phyloP scores from a whole-genome alignment of 345 rosid genomes.

The Camelina hispida region DNA sequence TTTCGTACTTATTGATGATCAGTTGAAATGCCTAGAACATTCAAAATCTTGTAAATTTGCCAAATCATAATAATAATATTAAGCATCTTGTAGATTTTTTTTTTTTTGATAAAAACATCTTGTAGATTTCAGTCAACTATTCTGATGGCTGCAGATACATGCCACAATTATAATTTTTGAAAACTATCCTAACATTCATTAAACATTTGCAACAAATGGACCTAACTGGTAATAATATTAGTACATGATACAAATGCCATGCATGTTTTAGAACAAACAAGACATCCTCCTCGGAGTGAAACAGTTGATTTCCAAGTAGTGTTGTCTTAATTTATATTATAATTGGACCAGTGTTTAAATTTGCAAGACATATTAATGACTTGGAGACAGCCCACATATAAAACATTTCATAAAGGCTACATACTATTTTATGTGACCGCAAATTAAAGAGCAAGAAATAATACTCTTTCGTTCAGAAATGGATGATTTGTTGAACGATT shows the following conservation, averaged over 20 bases:
- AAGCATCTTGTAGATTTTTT: no score
- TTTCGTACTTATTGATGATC: no score
- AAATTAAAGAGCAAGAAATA: constrained; percentile 20
- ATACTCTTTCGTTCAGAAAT: background rate
- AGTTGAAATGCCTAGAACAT: no score
- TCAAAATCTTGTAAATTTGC: no score
- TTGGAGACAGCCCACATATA: constrained; percentile 21
- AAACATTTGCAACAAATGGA: background rate
- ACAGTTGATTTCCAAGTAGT: constrained; percentile 12
- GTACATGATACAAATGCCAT: constrained; percentile 9
- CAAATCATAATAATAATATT: no score
- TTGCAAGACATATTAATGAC: constrained; percentile 29
- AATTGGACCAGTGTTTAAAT: constrained; percentile 23
- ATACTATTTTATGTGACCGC: constrained; percentile 33
- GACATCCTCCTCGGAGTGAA: constrained; percentile 7
- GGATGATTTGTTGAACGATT: constrained; percentile 19
- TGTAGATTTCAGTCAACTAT: background rate
- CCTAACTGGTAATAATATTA: background rate
- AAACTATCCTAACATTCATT: background rate
- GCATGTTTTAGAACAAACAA: constrained; percentile 13
- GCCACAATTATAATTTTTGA: background rate
- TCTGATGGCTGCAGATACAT: background rate
- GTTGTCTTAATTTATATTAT: constrained; percentile 10
- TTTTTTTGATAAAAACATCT: background rate
- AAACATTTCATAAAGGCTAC: constrained; percentile 13